Conservation (phyloP, 257 asterid species). For the Mentha longifolia region DNA sequence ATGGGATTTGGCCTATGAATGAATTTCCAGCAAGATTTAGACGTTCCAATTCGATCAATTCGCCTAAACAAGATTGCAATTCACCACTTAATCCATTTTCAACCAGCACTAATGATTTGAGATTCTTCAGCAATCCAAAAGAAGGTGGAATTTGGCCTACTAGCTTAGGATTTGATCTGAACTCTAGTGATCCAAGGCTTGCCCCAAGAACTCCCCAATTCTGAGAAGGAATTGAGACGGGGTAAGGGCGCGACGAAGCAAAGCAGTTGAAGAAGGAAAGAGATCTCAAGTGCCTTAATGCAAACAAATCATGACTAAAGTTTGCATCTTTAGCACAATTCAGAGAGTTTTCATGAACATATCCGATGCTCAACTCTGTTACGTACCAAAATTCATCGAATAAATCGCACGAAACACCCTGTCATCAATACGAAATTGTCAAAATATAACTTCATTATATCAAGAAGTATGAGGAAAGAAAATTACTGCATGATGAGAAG, state of each 20-base stretch:
- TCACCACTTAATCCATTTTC: constrained; percentile 69
- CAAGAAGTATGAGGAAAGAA: neutral
- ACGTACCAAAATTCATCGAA: constrained; percentile 84
- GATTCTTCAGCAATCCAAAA: constrained; percentile 63
- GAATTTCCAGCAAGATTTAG: constrained; percentile 64
- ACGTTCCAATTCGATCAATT: constrained; percentile 52
- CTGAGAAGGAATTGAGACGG: constrained; percentile 51
- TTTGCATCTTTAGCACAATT: constrained; percentile 58
- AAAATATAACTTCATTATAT: neutral
- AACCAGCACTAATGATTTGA: constrained; percentile 67
- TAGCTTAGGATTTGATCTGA: constrained; percentile 76
- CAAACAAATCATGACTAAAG: constrained; percentile 54
- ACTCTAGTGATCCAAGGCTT: constrained; percentile 65
- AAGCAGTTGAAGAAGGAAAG: constrained; percentile 86
- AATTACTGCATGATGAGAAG: neutral
- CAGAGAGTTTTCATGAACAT: constrained; percentile 88
- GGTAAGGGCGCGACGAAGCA: constrained; percentile 38
- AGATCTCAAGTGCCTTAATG: constrained; percentile 64
- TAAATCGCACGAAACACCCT: constrained; percentile 94
- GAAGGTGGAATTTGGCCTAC: constrained; percentile 57
- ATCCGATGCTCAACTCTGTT: constrained; percentile 80
- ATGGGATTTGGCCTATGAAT: constrained; percentile 56
- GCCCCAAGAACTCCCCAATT: constrained; percentile 60
- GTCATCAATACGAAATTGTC: constrained; percentile 25
- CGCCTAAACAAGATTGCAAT: constrained; percentile 58